A percentile compares a stretch with the other conserved stretches of the same genome.
Evolutionary conservation across 129 eudicot genomes (phyloP).

Genomic region (Saussurea involucrata): DNA sequence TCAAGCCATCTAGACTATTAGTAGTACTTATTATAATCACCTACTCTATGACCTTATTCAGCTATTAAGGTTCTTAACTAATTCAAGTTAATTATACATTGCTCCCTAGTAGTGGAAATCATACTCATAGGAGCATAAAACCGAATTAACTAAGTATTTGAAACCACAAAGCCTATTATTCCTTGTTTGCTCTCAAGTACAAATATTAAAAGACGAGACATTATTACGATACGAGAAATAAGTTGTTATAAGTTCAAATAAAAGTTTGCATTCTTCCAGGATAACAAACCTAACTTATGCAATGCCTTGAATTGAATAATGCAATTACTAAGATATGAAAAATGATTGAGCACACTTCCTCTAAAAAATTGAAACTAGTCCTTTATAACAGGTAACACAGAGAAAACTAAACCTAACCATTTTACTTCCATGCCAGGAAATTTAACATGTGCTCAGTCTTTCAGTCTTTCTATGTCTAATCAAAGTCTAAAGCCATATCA

Average conservation of each 20-base stretch:
- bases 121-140: neutral
- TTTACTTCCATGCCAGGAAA: neutral
- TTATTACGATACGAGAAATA: neutral
- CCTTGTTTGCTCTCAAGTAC: neutral
- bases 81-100: neutral
- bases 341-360: neutral
- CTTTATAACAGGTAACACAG: neutral
- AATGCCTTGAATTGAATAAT: neutral
- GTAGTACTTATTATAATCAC: neutral
- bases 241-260: neutral
- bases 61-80: neutral
- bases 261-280: neutral
- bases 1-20: neutral
- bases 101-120: neutral
- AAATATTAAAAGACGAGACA: neutral
- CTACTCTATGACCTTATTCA: neutral
- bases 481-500: neutral
- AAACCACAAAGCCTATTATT: neutral
- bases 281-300: neutral
- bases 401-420: neutral
- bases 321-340: neutral
- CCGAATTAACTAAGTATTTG: neutral
- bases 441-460: neutral
- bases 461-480: neutral
- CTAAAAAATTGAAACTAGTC: neutral